Evolutionary conservation across 2,329 filamentous ascomycete genomes (phyloP).

Genomic region (Xylariomycetidae sp.): DNA sequence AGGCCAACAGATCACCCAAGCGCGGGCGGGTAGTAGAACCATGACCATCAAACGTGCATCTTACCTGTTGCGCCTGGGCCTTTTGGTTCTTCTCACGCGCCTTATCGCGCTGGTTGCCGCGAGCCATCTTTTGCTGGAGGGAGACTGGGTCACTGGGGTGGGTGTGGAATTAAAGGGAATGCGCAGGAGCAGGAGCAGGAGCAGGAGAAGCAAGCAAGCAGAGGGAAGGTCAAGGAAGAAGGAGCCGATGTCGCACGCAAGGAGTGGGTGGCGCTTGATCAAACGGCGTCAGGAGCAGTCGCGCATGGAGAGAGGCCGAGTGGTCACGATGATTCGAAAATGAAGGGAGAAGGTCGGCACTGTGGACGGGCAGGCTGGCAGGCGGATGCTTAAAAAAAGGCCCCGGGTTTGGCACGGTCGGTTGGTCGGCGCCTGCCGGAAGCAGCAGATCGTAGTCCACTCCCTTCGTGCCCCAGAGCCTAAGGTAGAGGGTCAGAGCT

Average conservation of each 20-base stretch:
- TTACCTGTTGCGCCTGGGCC: conserved; percentile 56
- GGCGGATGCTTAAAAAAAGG: too few relatives aligned
- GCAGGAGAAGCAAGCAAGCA: conserved; percentile 1
- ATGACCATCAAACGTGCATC: too few relatives aligned
- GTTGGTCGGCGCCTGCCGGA: too few relatives aligned
- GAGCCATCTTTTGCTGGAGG: conserved; percentile 69
- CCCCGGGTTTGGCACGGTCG: too few relatives aligned
- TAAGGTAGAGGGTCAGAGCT: too few relatives aligned
- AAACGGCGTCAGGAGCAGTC: conserved; percentile 18
- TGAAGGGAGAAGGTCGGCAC: conserved; percentile 4
- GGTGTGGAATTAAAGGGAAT: too few relatives aligned
- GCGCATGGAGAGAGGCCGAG: conserved; percentile 9
- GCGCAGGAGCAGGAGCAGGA: neutral
- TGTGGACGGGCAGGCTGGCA: too few relatives aligned
- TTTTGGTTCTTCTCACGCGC: conserved; percentile 83
- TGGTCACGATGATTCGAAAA: conserved; percentile 4
- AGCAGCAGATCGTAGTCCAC: too few relatives aligned
- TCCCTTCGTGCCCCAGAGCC: too few relatives aligned
- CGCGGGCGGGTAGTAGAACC: too few relatives aligned
- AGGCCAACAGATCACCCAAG: conserved; percentile 2
- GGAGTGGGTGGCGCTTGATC: conserved; percentile 25
- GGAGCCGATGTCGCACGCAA: too few relatives aligned
- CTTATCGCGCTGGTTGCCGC: conserved; percentile 94
- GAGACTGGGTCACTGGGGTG: too few relatives aligned
- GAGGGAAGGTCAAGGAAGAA: conserved; percentile 11